phyloP scores from a whole-genome alignment of 176 grass and related monocot species.

The Coix lacrymajobi region DNA sequence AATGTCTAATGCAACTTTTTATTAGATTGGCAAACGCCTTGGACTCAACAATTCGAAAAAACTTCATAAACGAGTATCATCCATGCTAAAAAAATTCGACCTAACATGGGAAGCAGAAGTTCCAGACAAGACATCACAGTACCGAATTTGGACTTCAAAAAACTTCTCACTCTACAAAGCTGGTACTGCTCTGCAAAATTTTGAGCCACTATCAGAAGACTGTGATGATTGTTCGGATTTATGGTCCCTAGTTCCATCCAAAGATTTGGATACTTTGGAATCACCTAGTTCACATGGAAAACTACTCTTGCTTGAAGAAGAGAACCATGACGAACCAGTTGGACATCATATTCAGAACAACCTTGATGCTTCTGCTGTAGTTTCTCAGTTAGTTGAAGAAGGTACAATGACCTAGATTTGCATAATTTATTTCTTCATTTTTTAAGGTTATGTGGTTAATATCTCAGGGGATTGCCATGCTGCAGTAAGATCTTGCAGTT shows the following conservation, averaged over 20 bases:
- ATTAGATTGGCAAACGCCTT: slow-evolving; percentile 70
- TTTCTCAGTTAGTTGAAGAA: slow-evolving; percentile 28
- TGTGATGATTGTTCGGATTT: slow-evolving; percentile 27
- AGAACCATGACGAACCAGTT: slow-evolving; percentile 36
- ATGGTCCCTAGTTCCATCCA: slow-evolving; percentile 43
- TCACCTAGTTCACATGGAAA: slow-evolving; percentile 12
- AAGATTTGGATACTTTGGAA: slow-evolving; percentile 16
- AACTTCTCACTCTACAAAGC: slow-evolving; percentile 55
- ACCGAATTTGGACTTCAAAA: slow-evolving; percentile 84
- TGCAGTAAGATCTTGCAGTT: background rate
- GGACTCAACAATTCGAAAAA: slow-evolving; percentile 68
- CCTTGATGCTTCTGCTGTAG: slow-evolving; percentile 17
- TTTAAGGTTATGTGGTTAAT: slow-evolving; percentile 1
- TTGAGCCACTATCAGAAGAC: slow-evolving; percentile 39
- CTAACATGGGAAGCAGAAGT: slow-evolving; percentile 76
- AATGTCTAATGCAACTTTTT: slow-evolving; percentile 26
- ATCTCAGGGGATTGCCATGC: background rate
- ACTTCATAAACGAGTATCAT: slow-evolving; percentile 67
- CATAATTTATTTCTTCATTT: background rate
- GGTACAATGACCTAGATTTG: slow-evolving; percentile 24
- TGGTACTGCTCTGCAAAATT: slow-evolving; percentile 41
- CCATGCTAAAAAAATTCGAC: slow-evolving; percentile 63
- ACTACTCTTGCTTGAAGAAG: slow-evolving; percentile 34
- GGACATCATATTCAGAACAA: slow-evolving; percentile 24
- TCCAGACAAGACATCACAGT: slow-evolving; percentile 59